A percentile compares a stretch with the other conserved stretches of the same genome.
These are phyloP conservation scores for Immersiporthe knoxdaviesiana DNA, from an alignment of 2,329 filamentous ascomycete species.

Conservation along the genomic window DNA sequence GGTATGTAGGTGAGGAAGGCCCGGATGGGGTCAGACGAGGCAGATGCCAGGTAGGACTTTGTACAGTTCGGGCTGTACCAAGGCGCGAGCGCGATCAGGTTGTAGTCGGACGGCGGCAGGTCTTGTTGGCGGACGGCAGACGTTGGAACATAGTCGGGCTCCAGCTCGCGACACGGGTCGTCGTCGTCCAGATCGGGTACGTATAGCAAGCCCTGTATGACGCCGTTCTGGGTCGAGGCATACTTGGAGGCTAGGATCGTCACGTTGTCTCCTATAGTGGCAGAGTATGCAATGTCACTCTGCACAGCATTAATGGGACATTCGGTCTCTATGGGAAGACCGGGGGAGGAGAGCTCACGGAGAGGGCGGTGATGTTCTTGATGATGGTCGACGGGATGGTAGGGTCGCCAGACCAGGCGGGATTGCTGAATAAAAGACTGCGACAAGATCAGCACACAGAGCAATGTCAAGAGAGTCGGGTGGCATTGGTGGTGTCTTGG, in stretches of 20 bases:
- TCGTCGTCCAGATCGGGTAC: slow-evolving; percentile 69
- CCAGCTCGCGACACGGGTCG: slow-evolving; percentile 65
- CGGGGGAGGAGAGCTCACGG: slow-evolving; percentile 45
- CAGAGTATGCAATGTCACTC: slow-evolving; percentile 56
- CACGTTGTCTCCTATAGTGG: slow-evolving; percentile 60
- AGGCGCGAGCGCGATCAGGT: slow-evolving; percentile 80
- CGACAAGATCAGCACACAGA: slow-evolving; percentile 22
- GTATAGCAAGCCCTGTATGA: slow-evolving; percentile 80
- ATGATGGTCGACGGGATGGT: slow-evolving; percentile 58
- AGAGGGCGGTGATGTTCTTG: slow-evolving; percentile 59
- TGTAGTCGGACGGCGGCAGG: slow-evolving; percentile 70
- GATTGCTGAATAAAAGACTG: slow-evolving; percentile 65
- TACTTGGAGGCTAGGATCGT: slow-evolving; percentile 76
- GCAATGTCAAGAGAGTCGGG: not conserved
- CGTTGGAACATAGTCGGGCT: slow-evolving; percentile 67
- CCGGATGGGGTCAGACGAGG: slow-evolving; percentile 61
- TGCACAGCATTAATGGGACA: slow-evolving; percentile 32
- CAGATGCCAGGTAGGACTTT: slow-evolving; percentile 68
- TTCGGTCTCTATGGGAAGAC: not conserved
- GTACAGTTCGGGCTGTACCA: slow-evolving; percentile 81
- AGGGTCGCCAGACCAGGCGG: slow-evolving; percentile 54
- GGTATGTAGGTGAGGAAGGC: slow-evolving; percentile 68
- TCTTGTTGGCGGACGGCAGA: slow-evolving; percentile 76
- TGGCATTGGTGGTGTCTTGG: slow-evolving; percentile 7
- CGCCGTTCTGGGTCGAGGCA: slow-evolving; percentile 59